Base-by-base conservation (phyloP, 139 green algal genomes). In the Volvox reticuliferus region DNA sequence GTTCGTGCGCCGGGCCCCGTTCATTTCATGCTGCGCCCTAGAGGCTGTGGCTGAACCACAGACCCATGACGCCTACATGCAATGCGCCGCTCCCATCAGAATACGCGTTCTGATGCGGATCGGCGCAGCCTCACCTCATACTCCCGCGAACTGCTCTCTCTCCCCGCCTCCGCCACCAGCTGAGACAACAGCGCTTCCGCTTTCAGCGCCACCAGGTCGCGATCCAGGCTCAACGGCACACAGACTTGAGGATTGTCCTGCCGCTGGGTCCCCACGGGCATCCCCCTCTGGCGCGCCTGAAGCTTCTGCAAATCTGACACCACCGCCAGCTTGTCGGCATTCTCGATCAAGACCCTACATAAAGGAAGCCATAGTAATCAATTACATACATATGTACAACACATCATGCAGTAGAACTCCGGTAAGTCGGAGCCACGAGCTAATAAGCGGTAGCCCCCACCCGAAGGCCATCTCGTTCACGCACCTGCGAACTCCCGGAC, bases 291-390 rank as follows among this genome's bases (percentile, higher is more conserved):
- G 68, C 81, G 85, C 17, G 37, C 69, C 85, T 90, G 86, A 69
- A 89, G 83, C 1, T 75, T 65, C 19, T 92, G 87, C 87, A 94
- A 73, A 2, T 62, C 79, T 35, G 1, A 65, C 5, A 67, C 92
- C 50, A 93, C 92, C 30, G 89, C 89, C 71, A 94, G 89, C 92
- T 94, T 94, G 89, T 94, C 92, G 0, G 75, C 71, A 86, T 94
- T 94, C 79, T 93, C 92, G n/a, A 92, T 28, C 75, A 93, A 26
- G 26, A 78, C 63, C 67, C 85, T 82, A 30, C 17, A 5, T 6
- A 14, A 82, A 16, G 30, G 32, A 22, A 9, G 44, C 44, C 9
- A 14, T 9, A 55, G 44, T 55, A 55, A 55, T 55, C 44, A 5
- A 55, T 55, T 55, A 55, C 44, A 9, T 5, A 9, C 44, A 55